A percentile compares a stretch with the other conserved stretches of the same genome.
Conservation (phyloP, 371 early-diverging fungal genomes). For the Catenaria anguillulae region DNA sequence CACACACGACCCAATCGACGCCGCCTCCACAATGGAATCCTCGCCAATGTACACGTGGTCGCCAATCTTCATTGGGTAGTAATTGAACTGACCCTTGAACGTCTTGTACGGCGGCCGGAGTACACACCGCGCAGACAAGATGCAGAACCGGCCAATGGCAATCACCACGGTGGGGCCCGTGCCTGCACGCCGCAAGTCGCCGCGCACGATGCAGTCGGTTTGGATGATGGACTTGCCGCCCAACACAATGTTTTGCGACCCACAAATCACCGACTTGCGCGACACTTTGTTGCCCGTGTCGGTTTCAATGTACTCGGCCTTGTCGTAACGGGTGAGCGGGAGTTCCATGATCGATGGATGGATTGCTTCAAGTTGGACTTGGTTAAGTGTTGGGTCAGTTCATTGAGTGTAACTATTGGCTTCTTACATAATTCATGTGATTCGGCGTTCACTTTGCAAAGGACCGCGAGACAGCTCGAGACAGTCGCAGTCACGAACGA, state of each 20-base stretch:
- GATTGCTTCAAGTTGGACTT: no score
- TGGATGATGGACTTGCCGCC: slow-evolving; percentile 93
- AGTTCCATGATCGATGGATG: slow-evolving; percentile 44
- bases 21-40: slow-evolving; percentile 78
- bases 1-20: slow-evolving; percentile 77
- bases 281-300: slow-evolving; percentile 80
- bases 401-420: no score
- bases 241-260: slow-evolving; percentile 86
- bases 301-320: slow-evolving; percentile 63
- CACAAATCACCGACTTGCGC: slow-evolving; percentile 74
- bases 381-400: no score
- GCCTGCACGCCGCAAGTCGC: slow-evolving; percentile 81
- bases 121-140: slow-evolving; percentile 55
- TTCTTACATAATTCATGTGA: no score
- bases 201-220: slow-evolving; percentile 74
- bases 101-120: slow-evolving; percentile 89
- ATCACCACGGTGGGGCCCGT: slow-evolving; percentile 70
- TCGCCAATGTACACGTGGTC: slow-evolving; percentile 84
- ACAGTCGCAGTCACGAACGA: no score
- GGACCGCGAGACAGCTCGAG: no score
- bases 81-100: slow-evolving; percentile 66
- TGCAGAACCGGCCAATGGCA: slow-evolving; percentile 77
- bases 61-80: slow-evolving; percentile 91
- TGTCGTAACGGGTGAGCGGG: slow-evolving; percentile 32
- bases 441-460: no score